Base-by-base conservation (phyloP, 2,329 filamentous ascomycete genomes). In the Pyrenophora graminea region DNA sequence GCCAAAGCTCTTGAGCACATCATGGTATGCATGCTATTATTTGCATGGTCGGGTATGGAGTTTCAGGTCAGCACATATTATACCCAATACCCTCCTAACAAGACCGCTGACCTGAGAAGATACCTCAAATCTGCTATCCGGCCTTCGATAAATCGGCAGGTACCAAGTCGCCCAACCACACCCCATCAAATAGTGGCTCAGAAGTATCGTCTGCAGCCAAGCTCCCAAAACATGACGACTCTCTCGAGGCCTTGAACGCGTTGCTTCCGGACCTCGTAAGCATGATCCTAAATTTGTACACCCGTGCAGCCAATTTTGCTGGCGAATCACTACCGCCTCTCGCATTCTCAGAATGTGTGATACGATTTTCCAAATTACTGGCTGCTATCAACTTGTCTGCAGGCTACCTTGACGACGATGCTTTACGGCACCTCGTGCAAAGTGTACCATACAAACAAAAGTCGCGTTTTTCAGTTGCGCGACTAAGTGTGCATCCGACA, bases 1-100 rank as follows among this genome's bases (percentile, higher is more conserved):
- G 94, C 90, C 15, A 97, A 97, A 74, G 92, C 91, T 1, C 79
- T 99, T 17, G 95, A 99, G 69, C 85, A 92, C 23, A 90, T 96
- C 53, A 77, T 94, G 39, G 81, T 96, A 21, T 91, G 88, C 66
- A 81, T 97, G 60, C 69, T 97, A 34, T 83, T 97, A 63, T 85
- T 96, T 55, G 89, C 86, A 25, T 96, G 91, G 89, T 84, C 87
- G 31, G 88, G 87, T 3, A 80, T 93, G 64, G 89, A 94, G 66
- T 97, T 97, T 63, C 82, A 87, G 63, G 82, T 94, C 57, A 70
- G 77, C 62, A 31, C 37, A 9, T 5, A 19, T 36, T 15, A 21
- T 31, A 5, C 9, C 1, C 17, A 10, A n/a, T 2, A 17, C 7
- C 6, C n/a, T 13, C 13, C 17, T 6, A 4, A 18, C 21, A 5